A percentile compares a stretch with the other conserved stretches of the same genome.
phyloP scores from a whole-genome alignment of 164 flowering plant genomes.

The Berberis vulgaris region DNA sequence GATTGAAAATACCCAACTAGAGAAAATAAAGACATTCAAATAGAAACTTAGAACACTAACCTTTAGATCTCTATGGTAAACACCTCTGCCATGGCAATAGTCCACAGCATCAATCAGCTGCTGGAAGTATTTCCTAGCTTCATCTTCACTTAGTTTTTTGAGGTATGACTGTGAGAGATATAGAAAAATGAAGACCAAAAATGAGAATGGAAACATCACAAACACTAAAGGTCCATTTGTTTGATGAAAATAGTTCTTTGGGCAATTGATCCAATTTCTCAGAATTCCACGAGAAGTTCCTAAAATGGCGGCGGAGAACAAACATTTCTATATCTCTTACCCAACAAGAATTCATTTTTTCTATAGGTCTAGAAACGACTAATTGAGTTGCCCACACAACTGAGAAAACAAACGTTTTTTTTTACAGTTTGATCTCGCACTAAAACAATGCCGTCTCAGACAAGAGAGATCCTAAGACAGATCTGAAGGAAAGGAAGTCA shows the following conservation, averaged over 20 bases:
- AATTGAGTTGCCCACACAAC: too few species aligned
- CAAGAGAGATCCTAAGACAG: not conserved
- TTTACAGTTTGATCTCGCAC: too few species aligned
- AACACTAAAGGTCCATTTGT: too few species aligned
- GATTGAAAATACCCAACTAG: not conserved
- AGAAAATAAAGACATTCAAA: not conserved
- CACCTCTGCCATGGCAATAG: constrained; percentile 78
- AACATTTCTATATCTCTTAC: too few species aligned
- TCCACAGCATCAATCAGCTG: constrained; percentile 81
- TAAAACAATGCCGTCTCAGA: not conserved
- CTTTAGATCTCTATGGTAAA: constrained; percentile 89
- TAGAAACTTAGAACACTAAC: constrained; percentile 18
- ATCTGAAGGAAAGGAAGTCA: not conserved
- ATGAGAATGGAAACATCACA: not conserved
- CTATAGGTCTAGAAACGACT: too few species aligned
- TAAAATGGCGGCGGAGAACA: too few species aligned
- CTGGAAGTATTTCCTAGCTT: constrained; percentile 76
- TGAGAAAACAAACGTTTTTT: too few species aligned
- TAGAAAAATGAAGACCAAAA: not conserved
- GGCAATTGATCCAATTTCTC: too few species aligned
- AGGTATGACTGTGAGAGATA: constrained; percentile 31
- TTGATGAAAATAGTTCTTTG: too few species aligned
- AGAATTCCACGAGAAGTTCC: too few species aligned
- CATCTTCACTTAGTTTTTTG: constrained; percentile 42
- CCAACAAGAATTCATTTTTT: too few species aligned